Base-by-base conservation (phyloP, 306 rosid genomes). In the Cicer arietinum region DNA sequence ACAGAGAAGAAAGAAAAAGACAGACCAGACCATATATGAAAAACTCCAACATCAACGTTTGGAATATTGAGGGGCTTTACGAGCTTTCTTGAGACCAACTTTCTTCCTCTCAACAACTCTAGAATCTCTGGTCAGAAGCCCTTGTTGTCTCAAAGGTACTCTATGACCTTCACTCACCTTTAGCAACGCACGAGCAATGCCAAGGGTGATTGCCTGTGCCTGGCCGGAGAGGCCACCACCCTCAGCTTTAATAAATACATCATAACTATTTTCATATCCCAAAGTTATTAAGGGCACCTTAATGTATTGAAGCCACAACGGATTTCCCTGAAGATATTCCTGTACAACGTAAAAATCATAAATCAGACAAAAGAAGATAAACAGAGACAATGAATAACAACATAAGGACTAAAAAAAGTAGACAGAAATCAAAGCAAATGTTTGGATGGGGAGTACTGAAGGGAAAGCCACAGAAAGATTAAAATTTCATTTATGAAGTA, bases 21-120 rank as follows among this genome's bases (percentile, higher is more conserved):
- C 65, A 73, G 16, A 67, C 70, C 60, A 73, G 16, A 67, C 70
- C 67, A 47, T 20, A 75, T 73, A 75, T 44, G 79, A 20, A 17
- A 63, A 52, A 58, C 67, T 39, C 69, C 62, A 67, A 84, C 85
- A 79, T 89, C 82, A 94, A 87, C 98, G 97, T 58, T 94, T 94
- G 66, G 98, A 94, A 86, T 69, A 94, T 74, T 94, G 98, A 22
- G 98, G 98, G 17, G 98, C 97, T 90, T 94, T 92, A 18, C 98
- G 98, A 74, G 98, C 98, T 86, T 94, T 94, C 90, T 92, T 85
- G 68, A 94, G 90, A 86, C 98, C 97, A 42, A 81, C 75, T 80
- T 94, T 94, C 95, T 94, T 94, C 90, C 98, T 90, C 88, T 94
- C 98, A 79, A 94, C 98, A 18, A 89, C 83, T 88, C 98, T 91